phyloP scores from a whole-genome alignment of 2,329 filamentous ascomycete species.

The Dactylellina drechsleri region DNA sequence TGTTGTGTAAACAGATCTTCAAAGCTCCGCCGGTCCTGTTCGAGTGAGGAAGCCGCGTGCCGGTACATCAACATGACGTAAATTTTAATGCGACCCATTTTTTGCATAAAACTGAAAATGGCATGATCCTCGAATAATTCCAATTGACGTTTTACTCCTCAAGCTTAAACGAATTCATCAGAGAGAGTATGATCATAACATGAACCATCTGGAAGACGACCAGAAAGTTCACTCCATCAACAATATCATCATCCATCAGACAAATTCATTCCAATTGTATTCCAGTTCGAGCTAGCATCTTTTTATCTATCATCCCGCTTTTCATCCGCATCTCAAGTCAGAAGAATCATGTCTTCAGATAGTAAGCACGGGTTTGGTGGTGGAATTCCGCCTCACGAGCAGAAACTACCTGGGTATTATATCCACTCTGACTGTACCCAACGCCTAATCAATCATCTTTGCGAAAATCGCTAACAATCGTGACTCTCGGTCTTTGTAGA shows the following conservation, averaged over 20 bases:
- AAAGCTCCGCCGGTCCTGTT: too few species aligned
- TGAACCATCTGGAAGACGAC: too few species aligned
- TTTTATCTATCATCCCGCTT: too few species aligned
- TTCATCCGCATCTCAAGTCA: too few species aligned
- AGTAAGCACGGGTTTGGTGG: constrained; percentile 28
- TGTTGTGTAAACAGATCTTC: too few species aligned
- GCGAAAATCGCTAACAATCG: not conserved
- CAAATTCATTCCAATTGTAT: not conserved
- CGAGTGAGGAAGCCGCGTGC: not conserved
- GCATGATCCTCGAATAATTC: too few species aligned
- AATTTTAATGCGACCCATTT: constrained; percentile 10
- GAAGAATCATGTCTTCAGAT: constrained; percentile 25
- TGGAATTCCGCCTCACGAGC: constrained; percentile 23
- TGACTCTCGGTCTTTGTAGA: not conserved
- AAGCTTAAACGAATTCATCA: too few species aligned
- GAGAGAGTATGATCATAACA: too few species aligned
- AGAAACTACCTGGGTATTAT: constrained; percentile 27
- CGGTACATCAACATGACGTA: constrained; percentile 32
- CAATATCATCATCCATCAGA: not conserved
- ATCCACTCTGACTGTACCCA: not conserved
- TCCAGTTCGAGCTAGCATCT: not conserved
- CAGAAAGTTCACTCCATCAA: too few species aligned
- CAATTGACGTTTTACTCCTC: too few species aligned
- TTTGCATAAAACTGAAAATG: not conserved
- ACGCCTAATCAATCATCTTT: not conserved